phyloP scores from a whole-genome alignment of 2,329 filamentous ascomycete species.

The Chrysosporium keratinophilum region DNA sequence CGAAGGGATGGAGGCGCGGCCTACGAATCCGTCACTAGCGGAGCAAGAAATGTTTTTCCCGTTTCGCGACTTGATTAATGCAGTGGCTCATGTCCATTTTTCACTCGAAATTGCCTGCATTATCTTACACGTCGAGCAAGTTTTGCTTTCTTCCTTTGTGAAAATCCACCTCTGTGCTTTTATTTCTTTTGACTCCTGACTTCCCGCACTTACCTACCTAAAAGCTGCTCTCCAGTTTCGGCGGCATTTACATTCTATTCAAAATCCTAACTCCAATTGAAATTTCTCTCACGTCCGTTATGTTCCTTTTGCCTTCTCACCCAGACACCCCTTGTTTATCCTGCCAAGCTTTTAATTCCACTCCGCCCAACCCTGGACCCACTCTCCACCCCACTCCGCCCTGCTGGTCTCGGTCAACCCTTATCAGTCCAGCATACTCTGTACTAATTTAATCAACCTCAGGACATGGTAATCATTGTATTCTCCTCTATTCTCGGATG shows the following conservation, averaged over 20 bases:
- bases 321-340: not conserved
- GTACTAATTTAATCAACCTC: conserved; percentile 2
- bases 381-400: not conserved
- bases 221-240: too few relatives aligned
- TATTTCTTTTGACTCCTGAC: not conserved
- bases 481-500: conserved; percentile 36
- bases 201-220: too few relatives aligned
- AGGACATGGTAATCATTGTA: conserved; percentile 41
- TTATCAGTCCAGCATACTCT: too few relatives aligned
- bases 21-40: conserved; percentile 20
- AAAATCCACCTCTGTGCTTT: not conserved
- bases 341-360: not conserved
- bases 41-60: conserved; percentile 20
- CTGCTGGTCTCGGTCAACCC: not conserved
- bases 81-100: not conserved
- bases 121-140: not conserved
- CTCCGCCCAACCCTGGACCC: not conserved
- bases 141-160: conserved; percentile 8
- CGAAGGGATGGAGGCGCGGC: conserved; percentile 19
- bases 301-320: too few relatives aligned
- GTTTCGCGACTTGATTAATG: conserved; percentile 30
- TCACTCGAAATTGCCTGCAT: not conserved
- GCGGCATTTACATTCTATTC: too few relatives aligned
- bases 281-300: too few relatives aligned
- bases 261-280: too few relatives aligned